Conservation (phyloP, 2,329 filamentous ascomycete genomes). For the Dothideomycetes sp. region DNA sequence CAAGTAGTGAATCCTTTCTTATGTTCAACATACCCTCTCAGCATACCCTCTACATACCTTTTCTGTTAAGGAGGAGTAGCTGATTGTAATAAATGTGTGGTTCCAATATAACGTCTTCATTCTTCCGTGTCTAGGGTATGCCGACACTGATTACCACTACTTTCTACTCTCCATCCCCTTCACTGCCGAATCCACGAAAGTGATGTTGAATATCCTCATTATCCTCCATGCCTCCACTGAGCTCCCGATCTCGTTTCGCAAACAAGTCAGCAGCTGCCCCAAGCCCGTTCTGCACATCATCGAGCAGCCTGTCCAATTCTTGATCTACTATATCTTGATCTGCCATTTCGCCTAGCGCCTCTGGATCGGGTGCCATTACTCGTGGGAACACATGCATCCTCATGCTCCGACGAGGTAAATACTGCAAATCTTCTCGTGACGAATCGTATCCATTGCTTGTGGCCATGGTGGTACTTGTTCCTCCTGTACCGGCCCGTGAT, state of each 20-base stretch:
- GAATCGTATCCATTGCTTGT: conserved; percentile 3
- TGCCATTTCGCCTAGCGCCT: conserved; percentile 18
- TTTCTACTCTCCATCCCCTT: conserved; percentile 1
- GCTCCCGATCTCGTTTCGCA: conserved; percentile 3
- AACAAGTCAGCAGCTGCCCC: conserved; percentile 5
- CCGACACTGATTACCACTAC: neutral
- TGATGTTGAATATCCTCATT: conserved; percentile 3
- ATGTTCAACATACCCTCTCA: too few species aligned
- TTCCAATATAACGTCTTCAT: too few species aligned
- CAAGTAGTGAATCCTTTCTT: too few species aligned
- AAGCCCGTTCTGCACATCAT: conserved; percentile 13
- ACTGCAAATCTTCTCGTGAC: conserved; percentile 10
- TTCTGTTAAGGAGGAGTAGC: too few species aligned
- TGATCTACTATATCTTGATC: conserved; percentile 16
- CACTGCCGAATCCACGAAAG: conserved; percentile 3
- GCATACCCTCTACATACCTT: too few species aligned
- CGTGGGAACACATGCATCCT: conserved; percentile 15
- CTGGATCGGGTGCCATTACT: conserved; percentile 18
- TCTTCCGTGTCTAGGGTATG: too few species aligned
- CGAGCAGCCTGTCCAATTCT: conserved; percentile 19
- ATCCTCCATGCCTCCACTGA: neutral
- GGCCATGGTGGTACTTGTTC: conserved; percentile 4
- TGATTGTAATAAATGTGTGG: too few species aligned
- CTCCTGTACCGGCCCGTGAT: conserved; percentile 5
- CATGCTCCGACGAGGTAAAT: conserved; percentile 13